phyloP scores from a whole-genome alignment of 257 asterid genomes.

The Ocimum tenuiflorum region DNA sequence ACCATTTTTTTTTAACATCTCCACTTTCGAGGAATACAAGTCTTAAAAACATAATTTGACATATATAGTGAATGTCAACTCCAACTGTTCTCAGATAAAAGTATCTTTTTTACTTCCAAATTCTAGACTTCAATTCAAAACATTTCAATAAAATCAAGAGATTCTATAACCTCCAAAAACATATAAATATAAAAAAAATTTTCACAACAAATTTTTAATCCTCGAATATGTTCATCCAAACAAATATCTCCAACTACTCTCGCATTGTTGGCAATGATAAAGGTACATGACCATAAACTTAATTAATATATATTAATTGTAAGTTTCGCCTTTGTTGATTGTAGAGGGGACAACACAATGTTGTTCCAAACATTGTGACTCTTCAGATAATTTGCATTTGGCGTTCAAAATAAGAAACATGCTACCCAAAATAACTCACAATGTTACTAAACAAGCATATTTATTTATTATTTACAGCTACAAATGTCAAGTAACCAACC shows the following conservation, averaged over 20 bases:
- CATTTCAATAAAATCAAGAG: no score
- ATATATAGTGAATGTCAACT: neutral
- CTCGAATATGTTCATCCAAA: no score
- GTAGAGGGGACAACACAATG: neutral
- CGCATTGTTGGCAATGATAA: neutral
- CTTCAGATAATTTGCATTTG: conserved; percentile 12
- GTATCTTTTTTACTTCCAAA: neutral
- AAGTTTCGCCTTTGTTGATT: neutral
- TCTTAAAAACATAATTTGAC: no score
- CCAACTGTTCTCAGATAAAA: no score
- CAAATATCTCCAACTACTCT: neutral
- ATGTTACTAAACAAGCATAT: neutral
- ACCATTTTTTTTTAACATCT: no score
- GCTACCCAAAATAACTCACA: neutral
- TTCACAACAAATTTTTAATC: no score
- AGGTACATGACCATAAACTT: neutral
- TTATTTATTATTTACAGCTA: neutral
- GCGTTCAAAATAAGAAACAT: neutral
- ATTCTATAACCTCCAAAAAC: no score
- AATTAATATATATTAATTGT: neutral
- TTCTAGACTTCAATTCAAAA: no score
- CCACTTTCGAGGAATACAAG: no score
- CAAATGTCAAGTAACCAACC: neutral
- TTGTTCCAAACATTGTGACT: conserved; percentile 5
- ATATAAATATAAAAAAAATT: no score